A percentile compares a stretch with the other conserved stretches of the same genome.
These are phyloP conservation scores for Leptographium flavum DNA, from an alignment of 2,329 filamentous ascomycete species.

Conservation along the genomic window DNA sequence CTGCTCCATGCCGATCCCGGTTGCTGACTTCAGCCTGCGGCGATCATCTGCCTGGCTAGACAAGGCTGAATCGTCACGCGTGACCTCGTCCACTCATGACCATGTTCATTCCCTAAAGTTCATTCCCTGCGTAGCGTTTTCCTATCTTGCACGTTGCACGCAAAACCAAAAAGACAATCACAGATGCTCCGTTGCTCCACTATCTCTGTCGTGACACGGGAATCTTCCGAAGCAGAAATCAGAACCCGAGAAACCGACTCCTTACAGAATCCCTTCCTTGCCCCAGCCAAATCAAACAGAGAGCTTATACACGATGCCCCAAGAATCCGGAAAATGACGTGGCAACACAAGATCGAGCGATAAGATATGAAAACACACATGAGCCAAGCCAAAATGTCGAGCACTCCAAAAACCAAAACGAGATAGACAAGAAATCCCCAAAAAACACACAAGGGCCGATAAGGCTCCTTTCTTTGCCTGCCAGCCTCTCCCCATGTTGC, in stretches of 20 bases:
- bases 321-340: constrained; percentile 3
- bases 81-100: no score
- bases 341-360: background rate
- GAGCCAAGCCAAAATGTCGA: background rate
- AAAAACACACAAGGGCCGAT: background rate
- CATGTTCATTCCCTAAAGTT: no score
- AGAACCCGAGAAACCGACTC: constrained; percentile 11
- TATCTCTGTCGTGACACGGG: constrained; percentile 9
- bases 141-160: no score
- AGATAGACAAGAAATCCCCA: background rate
- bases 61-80: no score
- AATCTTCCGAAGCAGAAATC: constrained; percentile 7
- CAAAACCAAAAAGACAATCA: constrained; percentile 5
- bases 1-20: no score
- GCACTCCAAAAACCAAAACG: background rate
- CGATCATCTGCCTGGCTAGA: no score
- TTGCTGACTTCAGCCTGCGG: no score
- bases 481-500: constrained; percentile 4
- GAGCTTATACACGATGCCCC: background rate
- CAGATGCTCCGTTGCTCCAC: constrained; percentile 9
- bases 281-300: constrained; percentile 3
- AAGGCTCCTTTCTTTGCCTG: constrained; percentile 7
- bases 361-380: background rate
- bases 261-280: constrained; percentile 7
- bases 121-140: no score